Conservation (phyloP, 2,329 filamentous ascomycete species). For the Zymoseptoria ardabiliae region DNA sequence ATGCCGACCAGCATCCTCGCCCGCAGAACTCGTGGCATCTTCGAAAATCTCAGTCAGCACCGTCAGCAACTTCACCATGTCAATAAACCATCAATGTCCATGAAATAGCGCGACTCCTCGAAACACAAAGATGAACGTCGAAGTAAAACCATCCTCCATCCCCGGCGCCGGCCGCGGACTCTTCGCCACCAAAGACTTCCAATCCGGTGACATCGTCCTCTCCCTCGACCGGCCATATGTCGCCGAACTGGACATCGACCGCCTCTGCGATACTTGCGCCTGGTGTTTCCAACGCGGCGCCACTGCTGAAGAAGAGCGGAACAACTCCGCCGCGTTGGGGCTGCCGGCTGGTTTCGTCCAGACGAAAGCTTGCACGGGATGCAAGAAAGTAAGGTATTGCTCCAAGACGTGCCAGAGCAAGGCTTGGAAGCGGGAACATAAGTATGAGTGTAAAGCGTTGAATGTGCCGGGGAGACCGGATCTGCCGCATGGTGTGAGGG, state of each 20-base stretch:
- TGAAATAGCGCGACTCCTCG: not conserved
- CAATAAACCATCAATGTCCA: conserved; percentile 7
- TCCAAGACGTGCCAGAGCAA: conserved; percentile 52
- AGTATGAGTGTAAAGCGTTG: conserved; percentile 51
- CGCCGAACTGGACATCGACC: conserved; percentile 46
- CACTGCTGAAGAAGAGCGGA: conserved; percentile 10
- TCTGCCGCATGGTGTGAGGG: conserved; percentile 50
- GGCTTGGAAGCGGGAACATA: conserved; percentile 54
- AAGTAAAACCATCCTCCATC: conserved; percentile 19
- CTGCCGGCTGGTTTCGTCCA: conserved; percentile 18
- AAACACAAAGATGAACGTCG: conserved; percentile 13
- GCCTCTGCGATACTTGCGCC: conserved; percentile 49
- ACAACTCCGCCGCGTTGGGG: conserved; percentile 30
- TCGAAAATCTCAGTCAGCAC: not conserved
- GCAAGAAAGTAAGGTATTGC: conserved; percentile 53
- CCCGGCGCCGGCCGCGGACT: conserved; percentile 44
- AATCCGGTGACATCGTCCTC: conserved; percentile 43
- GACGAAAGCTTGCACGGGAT: conserved; percentile 52
- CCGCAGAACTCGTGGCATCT: not conserved
- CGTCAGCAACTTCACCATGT: not conserved
- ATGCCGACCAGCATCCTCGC: not conserved
- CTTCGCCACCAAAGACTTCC: conserved; percentile 45
- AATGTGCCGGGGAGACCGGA: conserved; percentile 32
- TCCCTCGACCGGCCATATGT: conserved; percentile 46
- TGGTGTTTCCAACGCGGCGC: conserved; percentile 43